Percentiles rank a stretch among this genome's conserved stretches.
Conservation (phyloP, 805 yeast species). For the Wickerhamomyces mucosus region DNA sequence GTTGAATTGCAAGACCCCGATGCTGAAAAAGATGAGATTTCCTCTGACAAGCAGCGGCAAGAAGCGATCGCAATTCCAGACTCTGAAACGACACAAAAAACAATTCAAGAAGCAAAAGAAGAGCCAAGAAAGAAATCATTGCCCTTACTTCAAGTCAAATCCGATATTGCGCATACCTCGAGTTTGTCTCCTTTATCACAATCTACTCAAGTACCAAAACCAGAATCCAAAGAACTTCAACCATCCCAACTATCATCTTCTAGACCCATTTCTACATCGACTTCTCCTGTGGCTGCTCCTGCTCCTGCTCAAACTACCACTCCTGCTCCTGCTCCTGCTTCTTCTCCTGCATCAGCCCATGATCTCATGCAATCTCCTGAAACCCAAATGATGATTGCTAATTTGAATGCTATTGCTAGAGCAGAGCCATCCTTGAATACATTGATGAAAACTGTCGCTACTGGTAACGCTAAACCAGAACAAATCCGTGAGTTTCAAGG, state of each 20-base stretch:
- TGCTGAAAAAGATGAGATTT: too few species aligned
- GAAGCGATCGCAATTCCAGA: not conserved
- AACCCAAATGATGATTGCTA: conserved; percentile 75
- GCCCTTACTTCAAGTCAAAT: too few species aligned
- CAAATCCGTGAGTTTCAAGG: conserved; percentile 75
- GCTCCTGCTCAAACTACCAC: not conserved
- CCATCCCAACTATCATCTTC: conserved; percentile 3
- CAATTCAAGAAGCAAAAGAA: not conserved
- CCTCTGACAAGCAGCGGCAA: too few species aligned
- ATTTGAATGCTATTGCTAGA: conserved; percentile 75
- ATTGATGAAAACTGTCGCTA: conserved; percentile 80
- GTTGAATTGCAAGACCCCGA: too few species aligned
- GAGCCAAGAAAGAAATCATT: not conserved
- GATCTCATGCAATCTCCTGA: conserved; percentile 46
- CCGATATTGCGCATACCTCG: too few species aligned
- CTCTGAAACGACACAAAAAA: not conserved
- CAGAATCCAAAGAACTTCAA: conserved; percentile 2
- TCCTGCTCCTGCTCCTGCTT: conserved; percentile 8
- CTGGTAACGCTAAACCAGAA: conserved; percentile 62
- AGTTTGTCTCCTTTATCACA: too few species aligned
- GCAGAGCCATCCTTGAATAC: conserved; percentile 55
- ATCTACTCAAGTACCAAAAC: not conserved
- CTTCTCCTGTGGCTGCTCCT: not conserved
- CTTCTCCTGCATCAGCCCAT: conserved; percentile 23
- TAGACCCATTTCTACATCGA: not conserved